Evolutionary conservation across 2,329 filamentous ascomycete genomes (phyloP).

Genomic region (Phaeomoniella chlamydospora): DNA sequence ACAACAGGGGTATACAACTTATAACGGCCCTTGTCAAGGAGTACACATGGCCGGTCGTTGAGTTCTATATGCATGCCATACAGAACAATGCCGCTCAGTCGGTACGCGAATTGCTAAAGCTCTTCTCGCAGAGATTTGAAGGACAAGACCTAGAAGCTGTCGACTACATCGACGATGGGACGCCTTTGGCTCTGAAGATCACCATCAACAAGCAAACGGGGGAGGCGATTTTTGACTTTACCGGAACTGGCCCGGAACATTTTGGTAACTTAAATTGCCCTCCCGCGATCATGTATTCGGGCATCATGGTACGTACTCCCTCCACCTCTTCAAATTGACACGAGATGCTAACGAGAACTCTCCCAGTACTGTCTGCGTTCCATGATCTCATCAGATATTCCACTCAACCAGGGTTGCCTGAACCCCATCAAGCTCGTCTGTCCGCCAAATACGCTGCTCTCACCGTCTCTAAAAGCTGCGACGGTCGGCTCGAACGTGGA

Average conservation of each 20-base stretch:
- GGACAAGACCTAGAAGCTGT: constrained; percentile 12
- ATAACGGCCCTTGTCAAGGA: constrained; percentile 21
- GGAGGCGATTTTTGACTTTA: constrained; percentile 23
- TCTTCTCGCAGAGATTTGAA: constrained; percentile 6
- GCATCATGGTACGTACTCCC: too few species aligned
- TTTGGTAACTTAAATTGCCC: constrained; percentile 22
- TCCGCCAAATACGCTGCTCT: constrained; percentile 14
- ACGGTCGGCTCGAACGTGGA: constrained; percentile 13
- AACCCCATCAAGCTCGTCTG: constrained; percentile 12
- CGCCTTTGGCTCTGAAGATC: constrained; percentile 18
- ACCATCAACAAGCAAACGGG: constrained; percentile 17
- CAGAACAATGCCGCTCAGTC: constrained; percentile 17
- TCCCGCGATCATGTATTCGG: constrained; percentile 20
- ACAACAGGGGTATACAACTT: constrained; percentile 23
- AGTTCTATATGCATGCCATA: constrained; percentile 26
- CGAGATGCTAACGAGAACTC: too few species aligned
- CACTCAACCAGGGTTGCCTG: constrained; percentile 18
- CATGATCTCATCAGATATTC: constrained; percentile 16
- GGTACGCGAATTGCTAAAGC: constrained; percentile 17
- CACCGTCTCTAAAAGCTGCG: constrained; percentile 14
- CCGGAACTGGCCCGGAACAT: constrained; percentile 20
- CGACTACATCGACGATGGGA: constrained; percentile 28
- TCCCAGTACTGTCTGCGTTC: constrained; percentile 15
- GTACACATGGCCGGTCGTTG: constrained; percentile 17
- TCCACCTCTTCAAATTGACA: too few species aligned